phyloP scores from a whole-genome alignment of 352 stramenopile species.

The Aphanomyces euteiches region DNA sequence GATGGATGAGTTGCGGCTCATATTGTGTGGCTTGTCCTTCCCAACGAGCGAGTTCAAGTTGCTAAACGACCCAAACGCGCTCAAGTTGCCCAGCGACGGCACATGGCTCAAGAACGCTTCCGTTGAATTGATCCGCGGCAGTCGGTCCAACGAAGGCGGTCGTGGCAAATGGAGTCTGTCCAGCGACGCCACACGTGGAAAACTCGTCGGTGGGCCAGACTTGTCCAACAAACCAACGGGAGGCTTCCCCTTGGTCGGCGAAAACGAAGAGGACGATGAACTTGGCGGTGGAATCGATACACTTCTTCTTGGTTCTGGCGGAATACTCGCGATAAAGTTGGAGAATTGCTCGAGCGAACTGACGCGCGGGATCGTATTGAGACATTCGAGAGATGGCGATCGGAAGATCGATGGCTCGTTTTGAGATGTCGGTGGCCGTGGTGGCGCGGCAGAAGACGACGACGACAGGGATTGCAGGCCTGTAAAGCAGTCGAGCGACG shows the following conservation, averaged over 20 bases:
- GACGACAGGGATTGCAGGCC: constrained; percentile 31
- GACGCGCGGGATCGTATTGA: constrained; percentile 77
- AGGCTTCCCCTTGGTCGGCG: not conserved
- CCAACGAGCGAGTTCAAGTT: constrained; percentile 59
- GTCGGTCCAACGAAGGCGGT: constrained; percentile 44
- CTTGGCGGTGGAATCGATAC: not conserved
- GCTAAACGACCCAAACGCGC: constrained; percentile 66
- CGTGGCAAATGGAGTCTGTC: constrained; percentile 56
- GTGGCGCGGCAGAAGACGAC: constrained; percentile 21
- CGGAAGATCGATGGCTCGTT: constrained; percentile 35
- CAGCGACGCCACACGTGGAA: constrained; percentile 59
- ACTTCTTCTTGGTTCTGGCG: not conserved
- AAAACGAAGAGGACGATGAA: not conserved
- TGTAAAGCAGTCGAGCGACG: constrained; percentile 79
- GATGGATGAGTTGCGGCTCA: constrained; percentile 57
- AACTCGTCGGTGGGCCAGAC: not conserved
- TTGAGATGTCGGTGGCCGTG: constrained; percentile 29
- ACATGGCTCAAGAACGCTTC: constrained; percentile 74
- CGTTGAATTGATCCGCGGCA: constrained; percentile 48
- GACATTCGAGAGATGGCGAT: constrained; percentile 47
- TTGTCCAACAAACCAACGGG: constrained; percentile 16
- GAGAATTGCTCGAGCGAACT: constrained; percentile 56
- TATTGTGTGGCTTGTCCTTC: not conserved
- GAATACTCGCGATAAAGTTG: constrained; percentile 30
- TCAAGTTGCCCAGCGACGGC: constrained; percentile 72